Base-by-base conservation (phyloP, 2,329 filamentous ascomycete species). In the Decorospora gaudefroyi region DNA sequence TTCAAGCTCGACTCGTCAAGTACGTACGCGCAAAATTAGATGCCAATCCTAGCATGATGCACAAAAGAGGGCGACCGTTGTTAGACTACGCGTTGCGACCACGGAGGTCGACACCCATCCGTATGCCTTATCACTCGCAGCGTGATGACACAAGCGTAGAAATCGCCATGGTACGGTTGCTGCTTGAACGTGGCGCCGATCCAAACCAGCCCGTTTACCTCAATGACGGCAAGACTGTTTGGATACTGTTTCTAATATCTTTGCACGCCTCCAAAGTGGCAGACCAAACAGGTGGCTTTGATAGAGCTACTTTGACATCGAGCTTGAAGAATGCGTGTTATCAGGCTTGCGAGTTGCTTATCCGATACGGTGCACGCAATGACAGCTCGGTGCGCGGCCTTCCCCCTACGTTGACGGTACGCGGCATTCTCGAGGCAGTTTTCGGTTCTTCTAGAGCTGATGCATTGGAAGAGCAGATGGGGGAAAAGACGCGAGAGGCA, bases 11-110 rank as follows among this genome's bases (percentile, higher is more conserved):
- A 1, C 36, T 55, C 4, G 42, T 40, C 11, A 49, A 36, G 10
- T 57, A 55, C 19, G 51, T 51, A 4, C 32, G 41, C 4, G 29
- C 27, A 1, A 55, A 53, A 18, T 9, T 57, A 4, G 3, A 42
- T 8, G 21, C 25, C 3, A 25, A 52, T 6, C 30, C 48, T 6
- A 18, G 11, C 2, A 23, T 9, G 0, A 12, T 40, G 25, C 13
- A 36, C 7, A 50, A 50, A 26, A 2, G 18, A 1, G 51, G 47
- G 1, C 26, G 45, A 11, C 51, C 53, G 3, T 25, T 59, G 1
- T 26, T 59, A 2, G 49, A 57, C 39, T 57, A 55, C 13, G 51
- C 56, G 1, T 31, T 56, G 2, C 43, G 46, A 1, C 48, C 48
- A 10, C 17, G 19, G 1, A 27, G 51, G 5, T 10, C 6, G 6